Evolutionary conservation across 371 early-diverging fungal genomes (phyloP).

Genomic region (Blastocladiella emersonii): DNA sequence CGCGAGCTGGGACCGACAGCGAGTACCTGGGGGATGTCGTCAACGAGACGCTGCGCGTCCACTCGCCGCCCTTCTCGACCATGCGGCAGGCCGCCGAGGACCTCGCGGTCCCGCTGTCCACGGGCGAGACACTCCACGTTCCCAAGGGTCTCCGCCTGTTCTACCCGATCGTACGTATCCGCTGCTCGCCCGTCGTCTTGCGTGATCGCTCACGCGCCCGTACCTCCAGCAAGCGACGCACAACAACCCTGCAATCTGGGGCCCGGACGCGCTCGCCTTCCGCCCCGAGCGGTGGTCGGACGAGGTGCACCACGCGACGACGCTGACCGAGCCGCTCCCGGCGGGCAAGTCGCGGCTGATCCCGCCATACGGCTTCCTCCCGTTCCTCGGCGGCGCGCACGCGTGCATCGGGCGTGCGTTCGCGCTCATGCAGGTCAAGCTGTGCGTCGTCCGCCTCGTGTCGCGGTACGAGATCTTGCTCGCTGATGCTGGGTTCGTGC

Average conservation of each 20-base stretch:
- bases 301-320: not conserved
- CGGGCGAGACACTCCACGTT: not conserved
- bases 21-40: not conserved
- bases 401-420: conserved; percentile 23
- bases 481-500: too few relatives aligned
- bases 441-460: conserved; percentile 14
- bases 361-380: conserved; percentile 15
- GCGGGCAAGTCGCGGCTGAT: not conserved
- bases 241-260: conserved; percentile 18
- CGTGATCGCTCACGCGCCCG: too few relatives aligned
- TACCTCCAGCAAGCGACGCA: conserved; percentile 6
- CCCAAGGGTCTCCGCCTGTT: not conserved
- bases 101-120: not conserved
- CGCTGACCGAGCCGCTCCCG: not conserved
- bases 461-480: conserved; percentile 9
- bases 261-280: conserved; percentile 24
- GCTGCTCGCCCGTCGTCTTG: not conserved
- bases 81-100: not conserved
- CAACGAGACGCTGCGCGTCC: not conserved
- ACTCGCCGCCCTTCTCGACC: not conserved
- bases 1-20: not conserved
- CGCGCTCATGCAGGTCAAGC: conserved; percentile 21
- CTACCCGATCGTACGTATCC: not conserved
- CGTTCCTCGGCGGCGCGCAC: conserved; percentile 18
- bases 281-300: conserved; percentile 28